Conservation (phyloP, 1,284 basidiomycete species). For the Moesziomyces parantarcticus region DNA sequence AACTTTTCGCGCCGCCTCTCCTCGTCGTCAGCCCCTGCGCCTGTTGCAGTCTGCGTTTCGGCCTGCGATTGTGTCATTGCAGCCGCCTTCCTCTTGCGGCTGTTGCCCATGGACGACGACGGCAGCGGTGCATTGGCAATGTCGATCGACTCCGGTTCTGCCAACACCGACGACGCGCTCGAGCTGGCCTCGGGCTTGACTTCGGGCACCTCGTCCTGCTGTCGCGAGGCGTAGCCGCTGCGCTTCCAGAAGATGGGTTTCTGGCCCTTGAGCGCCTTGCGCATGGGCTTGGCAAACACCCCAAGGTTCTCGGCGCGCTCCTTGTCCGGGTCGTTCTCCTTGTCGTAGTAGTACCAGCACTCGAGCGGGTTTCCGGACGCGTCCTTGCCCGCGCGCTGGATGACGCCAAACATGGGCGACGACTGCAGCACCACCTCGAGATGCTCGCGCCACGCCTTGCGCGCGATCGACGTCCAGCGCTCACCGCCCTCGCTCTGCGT, state of each 20-base stretch:
- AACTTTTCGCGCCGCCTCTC: slow-evolving; percentile 29
- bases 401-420: slow-evolving; percentile 63
- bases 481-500: slow-evolving; percentile 28
- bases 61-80: slow-evolving; percentile 13
- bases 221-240: slow-evolving; percentile 50
- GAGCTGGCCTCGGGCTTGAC: slow-evolving; percentile 8
- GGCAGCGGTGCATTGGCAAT: slow-evolving; percentile 36
- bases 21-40: slow-evolving; percentile 19
- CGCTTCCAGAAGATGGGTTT: slow-evolving; percentile 67
- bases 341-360: slow-evolving; percentile 67
- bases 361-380: slow-evolving; percentile 64
- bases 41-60: slow-evolving; percentile 7
- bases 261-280: slow-evolving; percentile 64
- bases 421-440: slow-evolving; percentile 59
- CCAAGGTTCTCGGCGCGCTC: slow-evolving; percentile 64
- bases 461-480: slow-evolving; percentile 47
- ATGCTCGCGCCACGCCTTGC: slow-evolving; percentile 64
- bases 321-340: slow-evolving; percentile 61
- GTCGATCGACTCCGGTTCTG: slow-evolving; percentile 28
- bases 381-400: slow-evolving; percentile 65
- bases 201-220: slow-evolving; percentile 23
- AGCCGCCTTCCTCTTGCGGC: slow-evolving; percentile 29
- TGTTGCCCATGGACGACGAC: slow-evolving; percentile 17
- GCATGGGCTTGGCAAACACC: slow-evolving; percentile 65
- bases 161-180: slow-evolving; percentile 6